Evolutionary conservation across 208 protist genomes (phyloP), one percentile per base, ranked within the genome.

Genomic region (Dictyostelium gargantuum): DNA sequence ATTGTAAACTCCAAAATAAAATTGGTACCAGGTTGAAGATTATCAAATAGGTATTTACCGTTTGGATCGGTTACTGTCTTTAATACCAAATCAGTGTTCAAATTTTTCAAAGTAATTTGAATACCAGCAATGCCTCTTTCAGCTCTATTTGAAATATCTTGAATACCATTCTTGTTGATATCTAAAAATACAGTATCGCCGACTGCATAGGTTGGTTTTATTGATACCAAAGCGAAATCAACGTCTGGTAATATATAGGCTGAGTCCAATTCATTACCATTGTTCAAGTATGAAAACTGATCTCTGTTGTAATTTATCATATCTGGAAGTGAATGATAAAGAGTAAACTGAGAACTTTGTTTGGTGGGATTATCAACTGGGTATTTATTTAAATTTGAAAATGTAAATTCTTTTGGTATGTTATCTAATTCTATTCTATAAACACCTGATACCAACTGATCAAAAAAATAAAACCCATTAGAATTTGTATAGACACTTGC

Each of bases 31-130:
- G 42, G 11, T 4, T 11, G 8, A 0, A 84, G 1, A 42, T 84
- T 54, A 19, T 84, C 80, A 40, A 84, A 84, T 32, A 35, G 35
- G 50, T 84, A 84, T 11, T 29, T 72, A 58, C 80, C 80, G 48
- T 48, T 15, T 17, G 13, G 3, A 73, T 84, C 54, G 1, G 80
- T 54, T 1, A 35, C 35, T 29, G 80, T 73, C 9, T 26, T 66
- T 19, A 29, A 13, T 17, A 21, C 8, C 10, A 10, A 29, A 8
- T 8, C 26, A 23, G 19, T 32, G 0, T 61, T 61, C 29, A 61
- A 50, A n/a, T 73, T 40, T 32, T 11, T 26, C 6, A 46, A 6
- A 29, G 8, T 68, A 48, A 61, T 5, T 46, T 15, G 8, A 29
- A 84, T 29, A 42, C 66, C 42, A 1, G 3, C 17, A 1, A 84